Conservation (phyloP, 495 filamentous ascomycete species). For the Hyaloscypha hepaticicola region DNA sequence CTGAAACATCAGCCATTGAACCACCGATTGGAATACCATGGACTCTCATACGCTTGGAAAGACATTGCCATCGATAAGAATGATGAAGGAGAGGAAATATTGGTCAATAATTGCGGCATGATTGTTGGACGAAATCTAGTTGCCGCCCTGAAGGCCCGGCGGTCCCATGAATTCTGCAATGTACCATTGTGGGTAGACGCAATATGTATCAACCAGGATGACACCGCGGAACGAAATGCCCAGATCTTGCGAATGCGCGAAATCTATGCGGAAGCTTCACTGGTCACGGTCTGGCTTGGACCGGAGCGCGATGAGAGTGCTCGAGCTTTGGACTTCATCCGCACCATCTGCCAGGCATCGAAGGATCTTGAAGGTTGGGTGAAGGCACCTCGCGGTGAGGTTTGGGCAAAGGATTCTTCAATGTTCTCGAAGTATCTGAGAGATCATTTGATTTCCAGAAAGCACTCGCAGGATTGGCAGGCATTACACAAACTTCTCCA, state of each 20-base stretch:
- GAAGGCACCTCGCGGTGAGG: not conserved
- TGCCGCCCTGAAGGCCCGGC: not conserved
- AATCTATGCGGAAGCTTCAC: slow-evolving; percentile 1
- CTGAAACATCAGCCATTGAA: not conserved
- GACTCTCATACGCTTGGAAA: slow-evolving; percentile 3
- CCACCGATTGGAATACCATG: not conserved
- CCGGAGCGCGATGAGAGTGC: not conserved
- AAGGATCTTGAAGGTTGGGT: not conserved
- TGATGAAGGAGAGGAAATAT: not conserved
- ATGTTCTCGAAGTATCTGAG: not conserved
- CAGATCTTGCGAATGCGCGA: slow-evolving; percentile 6
- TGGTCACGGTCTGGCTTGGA: slow-evolving; percentile 14
- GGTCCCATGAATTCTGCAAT: not conserved
- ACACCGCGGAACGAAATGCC: not conserved
- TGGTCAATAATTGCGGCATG: not conserved
- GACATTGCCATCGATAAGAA: not conserved
- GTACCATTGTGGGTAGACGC: not conserved
- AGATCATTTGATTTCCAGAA: not conserved
- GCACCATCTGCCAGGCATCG: not conserved
- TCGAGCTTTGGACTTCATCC: slow-evolving; percentile 1
- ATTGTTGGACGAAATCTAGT: not conserved
- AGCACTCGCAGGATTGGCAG: not conserved
- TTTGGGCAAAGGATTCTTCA: not conserved
- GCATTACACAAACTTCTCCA: not conserved
- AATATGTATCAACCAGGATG: slow-evolving; percentile 10